Evolutionary conservation across 169 alveolate genomes (phyloP).

Genomic region (Plasmodium cynomolgi): DNA sequence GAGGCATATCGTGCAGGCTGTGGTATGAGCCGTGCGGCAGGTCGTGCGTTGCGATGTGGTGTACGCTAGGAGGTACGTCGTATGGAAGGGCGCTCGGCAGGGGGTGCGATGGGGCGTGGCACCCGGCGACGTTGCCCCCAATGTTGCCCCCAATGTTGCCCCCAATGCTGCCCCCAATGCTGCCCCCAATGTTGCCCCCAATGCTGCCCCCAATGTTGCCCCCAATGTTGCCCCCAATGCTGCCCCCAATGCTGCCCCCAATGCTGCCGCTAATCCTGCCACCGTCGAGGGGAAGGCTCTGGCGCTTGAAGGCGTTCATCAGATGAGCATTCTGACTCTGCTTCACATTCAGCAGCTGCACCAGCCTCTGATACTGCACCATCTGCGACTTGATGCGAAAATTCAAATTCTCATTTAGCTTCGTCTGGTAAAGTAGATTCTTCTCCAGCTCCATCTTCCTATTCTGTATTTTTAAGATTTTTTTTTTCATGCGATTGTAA

Average conservation of each 20-base stretch:
- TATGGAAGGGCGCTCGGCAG: not conserved
- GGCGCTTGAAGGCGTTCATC: not conserved
- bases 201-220: too few relatives aligned
- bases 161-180: not conserved
- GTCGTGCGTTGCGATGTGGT: not conserved
- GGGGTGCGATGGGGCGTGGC: not conserved
- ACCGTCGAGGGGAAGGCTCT: not conserved
- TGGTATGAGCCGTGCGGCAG: not conserved
- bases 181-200: not conserved
- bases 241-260: not conserved
- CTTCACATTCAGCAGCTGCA: conserved; percentile 25
- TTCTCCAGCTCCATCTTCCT: conserved; percentile 56
- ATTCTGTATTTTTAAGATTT: conserved; percentile 17
- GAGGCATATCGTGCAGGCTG: not conserved
- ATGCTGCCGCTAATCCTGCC: not conserved
- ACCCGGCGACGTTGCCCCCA: not conserved
- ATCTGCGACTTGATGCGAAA: conserved; percentile 36
- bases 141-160: not conserved
- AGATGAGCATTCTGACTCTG: conserved; percentile 40
- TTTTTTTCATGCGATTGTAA: conserved; percentile 39
- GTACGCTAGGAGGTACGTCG: not conserved
- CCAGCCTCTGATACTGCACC: conserved; percentile 37
- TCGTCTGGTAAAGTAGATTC: conserved; percentile 38
- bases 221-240: not conserved
- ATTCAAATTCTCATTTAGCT: conserved; percentile 49